Evolutionary conservation across 345 rosid genomes (phyloP).

Genomic region (Brassica juncea): DNA sequence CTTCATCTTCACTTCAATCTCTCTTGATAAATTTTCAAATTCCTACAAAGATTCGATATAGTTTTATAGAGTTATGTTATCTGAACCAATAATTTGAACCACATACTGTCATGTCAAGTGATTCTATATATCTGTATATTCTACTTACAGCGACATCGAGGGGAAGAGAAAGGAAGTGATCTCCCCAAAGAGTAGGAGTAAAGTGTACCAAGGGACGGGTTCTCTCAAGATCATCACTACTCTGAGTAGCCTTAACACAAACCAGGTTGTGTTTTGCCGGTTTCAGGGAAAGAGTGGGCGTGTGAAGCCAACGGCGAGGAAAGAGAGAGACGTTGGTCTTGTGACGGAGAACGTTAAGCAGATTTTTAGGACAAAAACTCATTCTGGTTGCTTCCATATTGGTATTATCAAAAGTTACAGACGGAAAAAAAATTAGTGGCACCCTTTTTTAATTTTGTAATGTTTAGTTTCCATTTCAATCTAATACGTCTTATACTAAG

Average conservation of each 20-base stretch:
- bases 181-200: slow-evolving; percentile 17
- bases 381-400: neutral
- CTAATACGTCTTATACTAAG: neutral
- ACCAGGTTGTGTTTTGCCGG: neutral
- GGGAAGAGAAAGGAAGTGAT: slow-evolving; percentile 19
- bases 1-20: slow-evolving; percentile 15
- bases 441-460: neutral
- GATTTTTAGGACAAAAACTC: neutral
- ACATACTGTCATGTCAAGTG: neutral
- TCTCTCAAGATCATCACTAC: slow-evolving; percentile 10
- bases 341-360: neutral
- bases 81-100: neutral
- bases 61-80: neutral
- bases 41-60: neutral
- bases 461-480: neutral
- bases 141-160: neutral
- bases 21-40: neutral
- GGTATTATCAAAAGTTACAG: neutral
- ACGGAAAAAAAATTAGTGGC: neutral
- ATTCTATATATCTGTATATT: neutral
- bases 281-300: neutral
- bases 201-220: slow-evolving; percentile 21
- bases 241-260: slow-evolving; percentile 2
- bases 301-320: slow-evolving; percentile 1
- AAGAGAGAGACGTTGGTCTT: neutral